Evolutionary conservation across 495 filamentous ascomycete genomes (phyloP).

Genomic region (Talaromyces trachyspermus): DNA sequence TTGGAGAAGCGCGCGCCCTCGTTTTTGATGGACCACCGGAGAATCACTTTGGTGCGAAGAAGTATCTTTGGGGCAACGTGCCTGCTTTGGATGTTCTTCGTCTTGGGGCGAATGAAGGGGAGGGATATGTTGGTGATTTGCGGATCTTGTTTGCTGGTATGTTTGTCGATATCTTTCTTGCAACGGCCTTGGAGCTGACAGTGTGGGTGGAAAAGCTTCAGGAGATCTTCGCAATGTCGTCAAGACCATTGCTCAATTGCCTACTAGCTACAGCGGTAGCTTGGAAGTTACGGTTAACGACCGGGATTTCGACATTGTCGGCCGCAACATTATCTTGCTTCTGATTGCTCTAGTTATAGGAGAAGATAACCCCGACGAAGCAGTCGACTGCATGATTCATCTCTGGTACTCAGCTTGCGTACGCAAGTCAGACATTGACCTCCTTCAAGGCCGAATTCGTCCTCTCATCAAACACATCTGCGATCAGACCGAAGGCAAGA

Average conservation of each 20-base stretch:
- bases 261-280: slow-evolving; percentile 13
- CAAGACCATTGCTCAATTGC: slow-evolving; percentile 29
- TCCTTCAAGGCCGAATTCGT: slow-evolving; percentile 12
- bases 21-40: slow-evolving; percentile 8
- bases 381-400: slow-evolving; percentile 25
- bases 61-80: slow-evolving; percentile 38
- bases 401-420: slow-evolving; percentile 32
- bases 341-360: slow-evolving; percentile 21
- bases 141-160: slow-evolving; percentile 34
- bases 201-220: slow-evolving; percentile 24
- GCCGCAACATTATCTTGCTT: slow-evolving; percentile 39
- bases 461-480: slow-evolving; percentile 23
- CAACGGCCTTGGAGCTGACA: not conserved
- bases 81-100: slow-evolving; percentile 38
- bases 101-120: slow-evolving; percentile 35
- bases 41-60: not conserved
- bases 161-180: not conserved
- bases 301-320: slow-evolving; percentile 30
- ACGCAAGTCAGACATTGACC: slow-evolving; percentile 9
- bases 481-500: slow-evolving; percentile 15
- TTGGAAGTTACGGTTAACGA: slow-evolving; percentile 35
- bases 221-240: slow-evolving; percentile 40
- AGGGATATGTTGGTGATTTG: slow-evolving; percentile 19
- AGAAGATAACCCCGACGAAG: slow-evolving; percentile 10
- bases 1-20: slow-evolving; percentile 8